These are phyloP conservation scores for Colletotrichum magnum DNA, from an alignment of 2,329 filamentous ascomycete species.

Conservation along the genomic window DNA sequence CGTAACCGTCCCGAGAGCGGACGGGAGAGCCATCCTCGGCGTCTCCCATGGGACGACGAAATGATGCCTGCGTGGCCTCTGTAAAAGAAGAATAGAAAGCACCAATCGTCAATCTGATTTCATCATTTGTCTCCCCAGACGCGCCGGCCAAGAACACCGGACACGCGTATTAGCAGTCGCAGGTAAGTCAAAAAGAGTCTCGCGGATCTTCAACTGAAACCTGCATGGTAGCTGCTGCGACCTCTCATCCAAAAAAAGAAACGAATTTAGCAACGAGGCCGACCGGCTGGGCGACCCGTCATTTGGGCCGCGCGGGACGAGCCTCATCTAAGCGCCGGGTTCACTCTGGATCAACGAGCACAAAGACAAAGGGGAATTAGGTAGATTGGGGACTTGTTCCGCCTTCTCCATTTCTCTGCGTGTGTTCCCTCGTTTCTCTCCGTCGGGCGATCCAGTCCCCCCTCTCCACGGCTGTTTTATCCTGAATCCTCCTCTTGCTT, in stretches of 20 bases:
- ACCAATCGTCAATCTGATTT: too few species aligned
- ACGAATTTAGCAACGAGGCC: background rate
- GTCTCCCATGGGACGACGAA: too few species aligned
- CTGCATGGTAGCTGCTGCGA: background rate
- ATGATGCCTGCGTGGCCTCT: too few species aligned
- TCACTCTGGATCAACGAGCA: background rate
- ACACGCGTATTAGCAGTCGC: background rate
- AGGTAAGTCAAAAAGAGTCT: background rate
- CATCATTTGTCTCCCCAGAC: too few species aligned
- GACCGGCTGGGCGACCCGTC: background rate
- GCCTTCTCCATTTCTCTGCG: conserved; percentile 8
- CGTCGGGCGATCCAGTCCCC: conserved; percentile 16
- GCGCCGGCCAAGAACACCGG: too few species aligned
- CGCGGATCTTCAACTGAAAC: conserved; percentile 6
- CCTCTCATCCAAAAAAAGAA: background rate
- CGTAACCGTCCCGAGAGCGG: too few species aligned
- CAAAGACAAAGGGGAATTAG: conserved; percentile 23
- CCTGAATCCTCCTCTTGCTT: conserved; percentile 13
- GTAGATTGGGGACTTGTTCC: conserved; percentile 32
- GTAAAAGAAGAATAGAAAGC: too few species aligned
- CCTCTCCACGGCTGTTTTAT: conserved; percentile 2
- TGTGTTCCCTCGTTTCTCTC: conserved; percentile 8
- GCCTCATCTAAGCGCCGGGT: background rate
- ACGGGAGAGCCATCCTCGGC: too few species aligned
- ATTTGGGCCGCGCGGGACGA: background rate